Percentiles rank a stretch among this genome's conserved stretches.
These are phyloP conservation scores for Cetradonia linearis DNA, from an alignment of 495 filamentous ascomycete species.

Conservation along the genomic window DNA sequence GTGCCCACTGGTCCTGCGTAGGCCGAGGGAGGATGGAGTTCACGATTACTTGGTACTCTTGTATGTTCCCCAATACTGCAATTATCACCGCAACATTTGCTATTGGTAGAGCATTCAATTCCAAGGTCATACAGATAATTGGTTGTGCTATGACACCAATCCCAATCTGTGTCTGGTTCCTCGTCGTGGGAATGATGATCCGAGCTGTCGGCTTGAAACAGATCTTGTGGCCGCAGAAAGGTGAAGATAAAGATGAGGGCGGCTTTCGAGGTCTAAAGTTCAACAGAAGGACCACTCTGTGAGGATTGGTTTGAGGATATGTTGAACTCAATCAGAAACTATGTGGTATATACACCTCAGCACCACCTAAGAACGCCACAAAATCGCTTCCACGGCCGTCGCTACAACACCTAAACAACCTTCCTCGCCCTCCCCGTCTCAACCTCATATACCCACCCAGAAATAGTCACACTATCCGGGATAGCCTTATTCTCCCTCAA, in stretches of 20 bases:
- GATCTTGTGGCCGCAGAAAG: constrained; percentile 63
- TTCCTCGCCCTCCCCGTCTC: constrained; percentile 60
- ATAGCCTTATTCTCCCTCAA: constrained; percentile 52
- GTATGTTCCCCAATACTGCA: constrained; percentile 79
- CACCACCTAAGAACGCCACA: background rate
- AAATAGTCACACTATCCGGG: constrained; percentile 47
- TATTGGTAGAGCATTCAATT: constrained; percentile 55
- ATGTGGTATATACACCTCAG: background rate
- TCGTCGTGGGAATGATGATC: constrained; percentile 63
- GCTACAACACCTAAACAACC: constrained; percentile 30
- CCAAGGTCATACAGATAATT: constrained; percentile 50
- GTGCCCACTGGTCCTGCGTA: constrained; percentile 67
- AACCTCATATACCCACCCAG: constrained; percentile 73
- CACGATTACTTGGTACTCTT: constrained; percentile 83
- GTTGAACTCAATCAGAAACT: background rate
- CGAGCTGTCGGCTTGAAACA: constrained; percentile 52
- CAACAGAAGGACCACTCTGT: constrained; percentile 8
- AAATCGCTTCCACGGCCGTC: background rate
- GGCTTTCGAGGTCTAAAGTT: constrained; percentile 35
- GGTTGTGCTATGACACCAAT: constrained; percentile 55
- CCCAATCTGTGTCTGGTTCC: constrained; percentile 56
- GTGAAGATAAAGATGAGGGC: constrained; percentile 53
- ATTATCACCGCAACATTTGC: constrained; percentile 64
- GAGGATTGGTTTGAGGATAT: background rate
- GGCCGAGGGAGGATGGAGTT: constrained; percentile 53